Evolutionary conservation across 2,329 filamentous ascomycete species (phyloP).

Genomic region (Pestalotiopsis sp.): DNA sequence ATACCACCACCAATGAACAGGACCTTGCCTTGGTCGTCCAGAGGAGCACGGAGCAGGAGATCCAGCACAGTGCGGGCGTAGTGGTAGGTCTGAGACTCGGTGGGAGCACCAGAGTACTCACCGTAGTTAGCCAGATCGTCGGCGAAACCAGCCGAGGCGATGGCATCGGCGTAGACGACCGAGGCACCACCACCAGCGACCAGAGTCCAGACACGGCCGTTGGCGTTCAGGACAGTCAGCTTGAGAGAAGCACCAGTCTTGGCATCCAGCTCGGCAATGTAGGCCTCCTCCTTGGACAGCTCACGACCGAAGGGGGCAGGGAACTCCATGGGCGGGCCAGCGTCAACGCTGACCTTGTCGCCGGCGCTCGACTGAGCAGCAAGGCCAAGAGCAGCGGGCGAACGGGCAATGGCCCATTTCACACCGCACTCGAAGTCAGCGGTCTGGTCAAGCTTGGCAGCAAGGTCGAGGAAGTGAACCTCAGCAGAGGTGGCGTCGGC

Average conservation of each 20-base stretch:
- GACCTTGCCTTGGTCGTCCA: slow-evolving; percentile 89
- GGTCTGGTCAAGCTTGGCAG: slow-evolving; percentile 98
- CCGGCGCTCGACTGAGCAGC: slow-evolving; percentile 65
- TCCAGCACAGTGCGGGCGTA: slow-evolving; percentile 97
- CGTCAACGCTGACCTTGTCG: slow-evolving; percentile 88
- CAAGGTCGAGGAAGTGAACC: slow-evolving; percentile 97
- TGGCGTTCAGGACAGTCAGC: slow-evolving; percentile 91
- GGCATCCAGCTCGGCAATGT: slow-evolving; percentile 97
- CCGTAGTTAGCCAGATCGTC: slow-evolving; percentile 98
- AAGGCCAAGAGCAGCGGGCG: slow-evolving; percentile 84
- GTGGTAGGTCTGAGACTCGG: slow-evolving; percentile 98
- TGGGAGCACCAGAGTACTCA: slow-evolving; percentile 98
- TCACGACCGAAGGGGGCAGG: slow-evolving; percentile 98
- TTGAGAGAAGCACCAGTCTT: slow-evolving; percentile 99
- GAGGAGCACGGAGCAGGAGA: slow-evolving; percentile 91
- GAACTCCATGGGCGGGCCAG: slow-evolving; percentile 98
- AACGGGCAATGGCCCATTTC: slow-evolving; percentile 97
- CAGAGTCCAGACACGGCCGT: slow-evolving; percentile 94
- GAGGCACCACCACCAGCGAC: slow-evolving; percentile 99
- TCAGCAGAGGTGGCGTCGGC: slow-evolving; percentile 87
- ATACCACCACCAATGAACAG: slow-evolving; percentile 99
- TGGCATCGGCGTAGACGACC: slow-evolving; percentile 98
- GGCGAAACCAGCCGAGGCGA: slow-evolving; percentile 93
- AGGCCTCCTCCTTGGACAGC: slow-evolving; percentile 97
- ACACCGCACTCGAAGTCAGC: slow-evolving; percentile 99